Evolutionary conservation across 345 rosid genomes (phyloP).

Genomic region (Tarenaya hassleriana): DNA sequence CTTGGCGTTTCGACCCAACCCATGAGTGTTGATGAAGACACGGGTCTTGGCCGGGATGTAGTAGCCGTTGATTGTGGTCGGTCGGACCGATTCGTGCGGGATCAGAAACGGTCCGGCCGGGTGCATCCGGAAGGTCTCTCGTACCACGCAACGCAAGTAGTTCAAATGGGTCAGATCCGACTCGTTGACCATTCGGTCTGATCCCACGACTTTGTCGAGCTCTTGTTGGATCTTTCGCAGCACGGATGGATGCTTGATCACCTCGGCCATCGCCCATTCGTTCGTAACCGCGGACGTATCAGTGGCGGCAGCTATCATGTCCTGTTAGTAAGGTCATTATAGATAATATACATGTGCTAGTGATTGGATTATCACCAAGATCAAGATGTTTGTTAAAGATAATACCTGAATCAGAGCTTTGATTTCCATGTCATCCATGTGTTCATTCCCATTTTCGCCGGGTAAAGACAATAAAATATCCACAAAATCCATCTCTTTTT

Average conservation of each 20-base stretch:
- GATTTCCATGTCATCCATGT: slow-evolving; percentile 71
- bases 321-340: slow-evolving; percentile 34
- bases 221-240: slow-evolving; percentile 63
- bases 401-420: slow-evolving; percentile 84
- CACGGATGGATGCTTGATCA: slow-evolving; percentile 71
- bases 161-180: slow-evolving; percentile 58
- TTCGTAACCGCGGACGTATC: slow-evolving; percentile 93
- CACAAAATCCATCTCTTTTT: slow-evolving; percentile 62
- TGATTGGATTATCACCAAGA: not conserved
- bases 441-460: slow-evolving; percentile 57
- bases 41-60: slow-evolving; percentile 78
- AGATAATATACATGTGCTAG: not conserved
- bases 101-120: slow-evolving; percentile 92
- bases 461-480: slow-evolving; percentile 78
- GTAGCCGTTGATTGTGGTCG: slow-evolving; percentile 63
- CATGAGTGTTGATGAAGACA: slow-evolving; percentile 90
- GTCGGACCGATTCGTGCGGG: slow-evolving; percentile 72
- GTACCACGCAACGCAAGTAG: slow-evolving; percentile 84
- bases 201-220: slow-evolving; percentile 60
- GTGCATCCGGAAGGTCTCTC: slow-evolving; percentile 91
- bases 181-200: slow-evolving; percentile 58
- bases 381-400: not conserved
- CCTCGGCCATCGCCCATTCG: slow-evolving; percentile 98
- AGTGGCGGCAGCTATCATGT: slow-evolving; percentile 95
- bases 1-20: slow-evolving; percentile 63